These are phyloP conservation scores for Apocynum venetum DNA, from an alignment of 257 asterid species.

Conservation along the genomic window DNA sequence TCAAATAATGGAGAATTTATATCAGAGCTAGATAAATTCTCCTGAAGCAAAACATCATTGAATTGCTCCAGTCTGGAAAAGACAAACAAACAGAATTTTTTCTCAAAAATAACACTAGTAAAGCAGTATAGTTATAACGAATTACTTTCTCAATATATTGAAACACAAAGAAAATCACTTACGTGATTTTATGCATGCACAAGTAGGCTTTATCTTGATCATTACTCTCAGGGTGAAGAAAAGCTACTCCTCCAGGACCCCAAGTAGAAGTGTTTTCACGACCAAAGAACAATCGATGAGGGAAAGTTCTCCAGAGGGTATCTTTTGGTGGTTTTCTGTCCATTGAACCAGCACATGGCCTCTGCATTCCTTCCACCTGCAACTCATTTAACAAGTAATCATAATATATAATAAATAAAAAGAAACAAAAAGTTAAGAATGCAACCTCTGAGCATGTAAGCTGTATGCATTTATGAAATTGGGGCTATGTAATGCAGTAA, in stretches of 20 bases:
- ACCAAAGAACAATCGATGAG: conserved; percentile 82
- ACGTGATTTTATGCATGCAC: conserved; percentile 91
- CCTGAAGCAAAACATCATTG: conserved; percentile 77
- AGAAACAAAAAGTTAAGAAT: neutral
- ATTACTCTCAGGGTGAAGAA: conserved; percentile 68
- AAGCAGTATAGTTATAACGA: neutral
- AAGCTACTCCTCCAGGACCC: conserved; percentile 99
- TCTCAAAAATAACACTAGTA: neutral
- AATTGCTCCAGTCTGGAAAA: conserved; percentile 84
- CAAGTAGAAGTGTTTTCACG: conserved; percentile 66
- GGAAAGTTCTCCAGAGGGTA: conserved; percentile 59
- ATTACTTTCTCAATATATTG: neutral
- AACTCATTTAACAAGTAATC: conserved; percentile 17
- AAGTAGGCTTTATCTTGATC: conserved; percentile 53
- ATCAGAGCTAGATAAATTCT: conserved; percentile 47
- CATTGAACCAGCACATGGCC: conserved; percentile 61
- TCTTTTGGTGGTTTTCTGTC: conserved; percentile 73
- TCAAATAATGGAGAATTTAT: conserved; percentile 61
- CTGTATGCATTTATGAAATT: neutral
- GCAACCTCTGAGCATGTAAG: no score
- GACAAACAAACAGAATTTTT: conserved; percentile 1
- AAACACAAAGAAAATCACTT: conserved; percentile 24
- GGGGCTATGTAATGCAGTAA: neutral
- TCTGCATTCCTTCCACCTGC: conserved; percentile 81
- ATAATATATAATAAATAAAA: neutral